phyloP scores from a whole-genome alignment of 805 yeast species.

The Ogataea naganishii region DNA sequence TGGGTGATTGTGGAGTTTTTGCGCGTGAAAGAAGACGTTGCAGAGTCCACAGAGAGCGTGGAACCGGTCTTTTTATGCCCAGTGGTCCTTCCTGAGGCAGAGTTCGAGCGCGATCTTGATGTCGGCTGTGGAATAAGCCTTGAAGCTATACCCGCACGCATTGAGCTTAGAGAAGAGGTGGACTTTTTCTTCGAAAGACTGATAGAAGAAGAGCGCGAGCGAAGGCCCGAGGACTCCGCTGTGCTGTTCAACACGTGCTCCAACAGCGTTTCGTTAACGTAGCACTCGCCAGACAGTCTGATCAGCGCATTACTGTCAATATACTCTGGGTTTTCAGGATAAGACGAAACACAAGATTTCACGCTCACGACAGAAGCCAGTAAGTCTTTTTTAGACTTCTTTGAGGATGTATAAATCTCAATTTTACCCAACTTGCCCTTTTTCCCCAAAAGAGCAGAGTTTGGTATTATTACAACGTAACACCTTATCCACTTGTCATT shows the following conservation, averaged over 20 bases:
- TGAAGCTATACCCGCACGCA: too few relatives aligned
- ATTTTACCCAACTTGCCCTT: constrained; percentile 40
- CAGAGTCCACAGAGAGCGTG: constrained; percentile 16
- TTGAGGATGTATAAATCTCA: constrained; percentile 43
- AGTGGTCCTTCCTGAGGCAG: constrained; percentile 2
- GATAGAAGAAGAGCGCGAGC: constrained; percentile 19
- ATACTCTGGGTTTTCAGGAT: constrained; percentile 48
- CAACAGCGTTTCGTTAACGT: constrained; percentile 30
- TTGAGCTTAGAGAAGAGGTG: constrained; percentile 16
- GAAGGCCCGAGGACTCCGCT: constrained; percentile 13
- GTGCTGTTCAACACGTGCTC: constrained; percentile 9
- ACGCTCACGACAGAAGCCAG: constrained; percentile 39
- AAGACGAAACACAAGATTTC: constrained; percentile 42
- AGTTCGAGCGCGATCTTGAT: constrained; percentile 12
- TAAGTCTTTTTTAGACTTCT: constrained; percentile 39
- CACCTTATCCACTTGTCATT: constrained; percentile 53
- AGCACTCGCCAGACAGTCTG: constrained; percentile 46
- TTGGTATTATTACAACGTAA: constrained; percentile 39
- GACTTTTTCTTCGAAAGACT: constrained; percentile 19
- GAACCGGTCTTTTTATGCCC: constrained; percentile 17
- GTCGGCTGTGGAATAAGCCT: too few relatives aligned
- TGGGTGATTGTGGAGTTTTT: constrained; percentile 13
- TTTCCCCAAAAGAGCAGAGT: constrained; percentile 10
- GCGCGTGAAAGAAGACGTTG: constrained; percentile 9
- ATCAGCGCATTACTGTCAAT: constrained; percentile 50